phyloP scores from a whole-genome alignment of 805 yeast genomes.

The Ogataea salicorniae region DNA sequence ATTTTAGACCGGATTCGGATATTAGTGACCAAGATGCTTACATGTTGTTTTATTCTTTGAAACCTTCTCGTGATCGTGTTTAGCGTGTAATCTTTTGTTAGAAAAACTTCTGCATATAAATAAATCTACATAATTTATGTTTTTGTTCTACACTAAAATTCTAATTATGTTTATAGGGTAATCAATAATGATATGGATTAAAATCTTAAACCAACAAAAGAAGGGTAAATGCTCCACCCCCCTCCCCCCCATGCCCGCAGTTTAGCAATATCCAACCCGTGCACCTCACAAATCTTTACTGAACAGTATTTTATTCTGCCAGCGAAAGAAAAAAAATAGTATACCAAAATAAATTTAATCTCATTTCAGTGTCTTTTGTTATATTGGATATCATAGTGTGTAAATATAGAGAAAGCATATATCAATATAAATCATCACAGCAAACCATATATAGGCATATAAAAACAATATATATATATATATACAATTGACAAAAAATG shows the following conservation, averaged over 20 bases:
- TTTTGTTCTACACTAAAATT: too few relatives aligned
- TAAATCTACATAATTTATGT: too few relatives aligned
- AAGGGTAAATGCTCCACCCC: too few relatives aligned
- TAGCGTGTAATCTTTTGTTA: too few relatives aligned
- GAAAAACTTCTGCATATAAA: too few relatives aligned
- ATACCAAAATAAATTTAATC: neutral
- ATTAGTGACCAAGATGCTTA: constrained; percentile 46
- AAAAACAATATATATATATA: neutral
- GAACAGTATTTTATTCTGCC: neutral
- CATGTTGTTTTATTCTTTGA: constrained; percentile 50
- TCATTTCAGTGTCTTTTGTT: neutral
- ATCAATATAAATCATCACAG: neutral
- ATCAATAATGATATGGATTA: neutral
- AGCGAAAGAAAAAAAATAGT: neutral
- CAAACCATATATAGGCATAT: neutral
- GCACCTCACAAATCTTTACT: neutral
- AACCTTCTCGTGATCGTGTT: too few relatives aligned
- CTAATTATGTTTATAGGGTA: neutral
- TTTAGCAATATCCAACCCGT: too few relatives aligned
- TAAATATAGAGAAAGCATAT: too few relatives aligned
- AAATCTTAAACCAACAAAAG: too few relatives aligned
- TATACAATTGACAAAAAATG: constrained; percentile 4
- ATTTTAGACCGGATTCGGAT: constrained; percentile 20
- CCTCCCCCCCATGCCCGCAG: too few relatives aligned
- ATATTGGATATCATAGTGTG: too few relatives aligned